These are phyloP conservation scores for Starmerella sp. DNA, from an alignment of 805 yeast genomes.

Conservation along the genomic window DNA sequence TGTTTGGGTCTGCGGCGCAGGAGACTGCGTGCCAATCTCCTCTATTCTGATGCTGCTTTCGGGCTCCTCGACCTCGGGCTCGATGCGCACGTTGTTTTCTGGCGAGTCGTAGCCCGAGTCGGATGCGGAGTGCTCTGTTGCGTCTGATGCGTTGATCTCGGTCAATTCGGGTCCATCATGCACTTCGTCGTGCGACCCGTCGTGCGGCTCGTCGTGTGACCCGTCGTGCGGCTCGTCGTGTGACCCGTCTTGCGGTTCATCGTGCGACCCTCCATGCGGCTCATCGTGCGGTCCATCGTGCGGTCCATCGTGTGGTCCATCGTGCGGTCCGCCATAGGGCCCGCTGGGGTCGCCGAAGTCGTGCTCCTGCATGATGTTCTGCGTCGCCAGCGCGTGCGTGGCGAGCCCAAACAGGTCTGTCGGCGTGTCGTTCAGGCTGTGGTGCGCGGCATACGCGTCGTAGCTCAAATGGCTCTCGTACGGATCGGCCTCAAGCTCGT, in stretches of 20 bases:
- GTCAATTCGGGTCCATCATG: not conserved
- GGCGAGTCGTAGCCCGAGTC: not conserved
- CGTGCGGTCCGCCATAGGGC: no score
- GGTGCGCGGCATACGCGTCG: not conserved
- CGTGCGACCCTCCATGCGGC: no score
- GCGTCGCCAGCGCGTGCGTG: not conserved
- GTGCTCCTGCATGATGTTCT: not conserved
- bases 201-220: no score
- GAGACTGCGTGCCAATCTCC: not conserved
- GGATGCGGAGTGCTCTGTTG: not conserved
- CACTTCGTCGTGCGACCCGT: not conserved
- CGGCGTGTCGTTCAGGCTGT: not conserved
- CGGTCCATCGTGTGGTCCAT: no score
- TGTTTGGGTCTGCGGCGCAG: no score
- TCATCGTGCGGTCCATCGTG: no score
- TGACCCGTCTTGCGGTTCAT: no score
- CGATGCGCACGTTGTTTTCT: not conserved
- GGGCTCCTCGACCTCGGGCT: constrained; percentile 2
- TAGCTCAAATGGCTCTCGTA: not conserved
- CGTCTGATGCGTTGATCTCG: not conserved
- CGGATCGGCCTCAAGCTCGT: not conserved
- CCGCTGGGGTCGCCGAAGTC: not conserved
- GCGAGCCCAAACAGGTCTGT: constrained; percentile 1
- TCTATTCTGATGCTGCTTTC: not conserved
- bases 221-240: no score